Evolutionary conservation across 331 rosid genomes (phyloP), one percentile per base, ranked within the genome.

Genomic region (Saraca asoca): DNA sequence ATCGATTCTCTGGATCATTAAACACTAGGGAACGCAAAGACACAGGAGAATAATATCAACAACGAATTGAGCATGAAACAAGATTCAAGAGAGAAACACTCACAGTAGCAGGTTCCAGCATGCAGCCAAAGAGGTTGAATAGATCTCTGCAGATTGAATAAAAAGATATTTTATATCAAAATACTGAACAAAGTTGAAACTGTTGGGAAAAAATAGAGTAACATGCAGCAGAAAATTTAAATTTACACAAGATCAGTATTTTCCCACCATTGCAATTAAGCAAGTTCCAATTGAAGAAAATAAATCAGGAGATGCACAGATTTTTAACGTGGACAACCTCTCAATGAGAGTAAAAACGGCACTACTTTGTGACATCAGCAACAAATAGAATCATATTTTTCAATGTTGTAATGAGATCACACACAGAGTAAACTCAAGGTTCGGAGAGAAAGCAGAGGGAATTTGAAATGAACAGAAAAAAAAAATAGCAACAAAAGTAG

Each of bases 101-200:
- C 75, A 91, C 97, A 37, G 97, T 91, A 73, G 94, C 86, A 43
- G 97, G 94, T 71, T 91, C 97, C 67, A 88, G 77, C 70, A 75
- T 9, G 87, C 97, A 91, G 64, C 97, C 97, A 33, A 71, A 49
- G 31, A 91, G 51, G 72, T 91, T 91, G 78, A 88, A 86, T 31
- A 88, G 71, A 71, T 91, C 97, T 68, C 97, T 91, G 91, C 71
- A 79, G 2, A 70, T 9, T 33, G 31, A 24, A 64, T 4, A 44
- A 2, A 70, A 60, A 73, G 69, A 65, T n/a, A n/a, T n/a, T 39
- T 60, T 49, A 66, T 51, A 64, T 67, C 55, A 66, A 41, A 64
- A 68, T 43, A 63, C 8, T 39, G 41, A 29, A 60, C 5, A 24
- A 24, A 24, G 31, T 24, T 24, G 31, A 24, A 24, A 24, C 31